Percentiles rank a stretch among this genome's conserved stretches.
Evolutionary conservation across 495 filamentous ascomycete species (phyloP).

Genomic region (Tuber umbilicatum): DNA sequence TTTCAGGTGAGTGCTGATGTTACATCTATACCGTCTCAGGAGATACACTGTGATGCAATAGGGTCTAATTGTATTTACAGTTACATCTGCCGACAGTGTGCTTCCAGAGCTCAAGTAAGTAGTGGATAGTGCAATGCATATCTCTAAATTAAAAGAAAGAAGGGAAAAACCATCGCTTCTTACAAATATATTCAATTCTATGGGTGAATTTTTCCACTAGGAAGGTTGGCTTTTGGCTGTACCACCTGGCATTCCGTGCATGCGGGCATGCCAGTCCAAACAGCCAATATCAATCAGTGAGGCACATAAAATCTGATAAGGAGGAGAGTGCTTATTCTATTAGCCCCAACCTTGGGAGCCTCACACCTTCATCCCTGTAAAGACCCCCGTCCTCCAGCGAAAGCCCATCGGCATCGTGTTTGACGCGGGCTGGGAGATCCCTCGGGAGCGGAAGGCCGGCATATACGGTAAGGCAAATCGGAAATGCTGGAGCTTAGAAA

Average conservation of each 20-base stretch:
- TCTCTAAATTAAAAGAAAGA: not conserved
- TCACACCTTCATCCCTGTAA: not conserved
- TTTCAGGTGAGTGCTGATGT: slow-evolving; percentile 57
- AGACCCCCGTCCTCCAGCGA: not conserved
- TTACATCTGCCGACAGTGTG: slow-evolving; percentile 11
- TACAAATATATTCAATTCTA: slow-evolving; percentile 1
- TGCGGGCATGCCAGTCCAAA: not conserved
- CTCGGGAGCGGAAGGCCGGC: not conserved
- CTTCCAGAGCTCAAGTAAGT: slow-evolving; percentile 6
- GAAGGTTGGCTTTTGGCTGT: not conserved
- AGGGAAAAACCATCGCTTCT: not conserved
- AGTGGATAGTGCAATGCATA: slow-evolving; percentile 8
- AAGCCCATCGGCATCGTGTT: slow-evolving; percentile 1
- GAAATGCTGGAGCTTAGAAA: not conserved
- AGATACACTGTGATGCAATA: not conserved
- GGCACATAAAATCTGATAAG: slow-evolving; percentile 3
- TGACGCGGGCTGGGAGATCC: not conserved
- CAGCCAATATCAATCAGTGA: not conserved
- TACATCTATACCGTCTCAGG: not conserved
- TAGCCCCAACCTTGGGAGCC: not conserved
- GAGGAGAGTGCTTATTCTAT: not conserved
- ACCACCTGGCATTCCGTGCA: not conserved
- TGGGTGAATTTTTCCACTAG: not conserved
- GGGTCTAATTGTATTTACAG: not conserved
- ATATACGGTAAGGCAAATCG: not conserved